Base-by-base conservation (phyloP, 2,329 filamentous ascomycete species). In the Sporothrix euskadiensis region DNA sequence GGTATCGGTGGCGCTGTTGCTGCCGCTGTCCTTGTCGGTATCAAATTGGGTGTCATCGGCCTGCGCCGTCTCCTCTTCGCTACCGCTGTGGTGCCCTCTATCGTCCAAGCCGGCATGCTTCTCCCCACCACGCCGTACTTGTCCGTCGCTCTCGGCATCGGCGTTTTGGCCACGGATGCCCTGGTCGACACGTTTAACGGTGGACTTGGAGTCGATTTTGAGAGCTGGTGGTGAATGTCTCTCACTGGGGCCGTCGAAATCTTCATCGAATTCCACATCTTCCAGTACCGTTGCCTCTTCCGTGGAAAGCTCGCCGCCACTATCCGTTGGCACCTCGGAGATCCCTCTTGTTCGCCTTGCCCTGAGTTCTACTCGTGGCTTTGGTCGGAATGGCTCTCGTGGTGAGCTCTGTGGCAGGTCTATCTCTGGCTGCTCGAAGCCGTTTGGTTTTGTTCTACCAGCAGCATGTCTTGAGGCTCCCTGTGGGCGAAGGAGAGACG, bases 201-300 rank as follows among this genome's bases (percentile, higher is more conserved):
- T 61, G 32, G 16, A 3, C 8, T 61, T 12, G 32, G 57, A 7
- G 19, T 22, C 9, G 32, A 16, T 12, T n/a, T n/a, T 12, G 16
- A 32, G 16, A 8, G 2, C n/a, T n/a, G 10, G 9, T 12, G 16
- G 3, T 4, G 32, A 19, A 9, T 39, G 35, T 39, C 7, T 30
- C 10, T 9, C n/a, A 19, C 22, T 10, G 22, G 4, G 6, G 4
- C 26, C 39, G 14, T 30, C 39, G 16, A 14, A 35, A n/a, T 54
- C 41, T 12, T 39, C 56, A 8, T 71, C 54, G 1, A 65, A 30
- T 0, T 54, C 19, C 1, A 76, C 61, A 9, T 75, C 71, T 30
- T 77, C 72, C n/a, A 75, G n/a, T 1, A 75, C 72, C 4, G 71
- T 56, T 4, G 66, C 74, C n/a, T 74, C 74, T 69, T 76, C 74